Evolutionary conservation across 768 basidiomycete species (phyloP), one percentile per base, ranked within the genome.

Genomic region (Mycena epipterygia): DNA sequence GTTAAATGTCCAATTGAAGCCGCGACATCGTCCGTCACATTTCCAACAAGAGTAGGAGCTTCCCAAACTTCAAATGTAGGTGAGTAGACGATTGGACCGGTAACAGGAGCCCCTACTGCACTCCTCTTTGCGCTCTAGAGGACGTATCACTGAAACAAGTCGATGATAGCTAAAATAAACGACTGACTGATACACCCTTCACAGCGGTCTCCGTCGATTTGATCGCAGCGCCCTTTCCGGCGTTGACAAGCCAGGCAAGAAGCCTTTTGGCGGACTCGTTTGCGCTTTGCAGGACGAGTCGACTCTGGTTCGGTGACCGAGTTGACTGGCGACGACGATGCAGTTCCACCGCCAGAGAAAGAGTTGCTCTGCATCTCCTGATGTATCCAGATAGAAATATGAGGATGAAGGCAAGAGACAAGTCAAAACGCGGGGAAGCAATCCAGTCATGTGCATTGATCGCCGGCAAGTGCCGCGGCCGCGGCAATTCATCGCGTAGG

Each of bases 141-240:
- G 44, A 19, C n/a, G 16, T 17, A 52, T 64, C 30, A 35, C n/a
- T 1, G 6, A 13, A 49, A 16, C 19, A 42, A 9, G 39, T n/a
- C 16, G 19, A 19, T 19, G 19, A 19, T 29, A 1, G 23, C 11
- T 19, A 16, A 11, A 4, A 21, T 1, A 35, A n/a, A 21, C 1
- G 5, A 42, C 65, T 39, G 29, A 67, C 65, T 67, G 5, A 67
- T 67, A 32, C 65, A 67, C 11, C 65, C 65, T 59, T 59, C 65
- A 59, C 65, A 67, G 0, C 65, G 57, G 25, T 66, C 65, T 42
- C 56, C 49, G 17, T 66, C 65, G 1, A 66, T 58, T 39, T 66
- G 65, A 17, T 66, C 65, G n/a, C 65, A 66, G 8, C 65, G 65
- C 21, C 35, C 65, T 52, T 66, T 66, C 21, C 65, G 65, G 8